These are phyloP conservation scores for Laguncularia racemosa DNA, from an alignment of 345 rosid genomes.

Conservation along the genomic window DNA sequence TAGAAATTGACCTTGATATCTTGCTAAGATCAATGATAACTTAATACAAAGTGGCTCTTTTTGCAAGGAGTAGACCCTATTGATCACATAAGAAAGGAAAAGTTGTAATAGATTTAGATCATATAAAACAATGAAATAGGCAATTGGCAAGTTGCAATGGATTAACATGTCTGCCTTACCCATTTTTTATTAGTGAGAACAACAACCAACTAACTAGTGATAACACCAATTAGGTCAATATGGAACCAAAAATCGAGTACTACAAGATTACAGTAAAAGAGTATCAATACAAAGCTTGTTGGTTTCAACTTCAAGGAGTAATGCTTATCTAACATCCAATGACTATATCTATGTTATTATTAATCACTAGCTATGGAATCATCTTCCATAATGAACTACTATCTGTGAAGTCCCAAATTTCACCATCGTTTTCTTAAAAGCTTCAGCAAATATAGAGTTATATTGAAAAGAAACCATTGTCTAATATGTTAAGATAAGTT, in stretches of 20 bases:
- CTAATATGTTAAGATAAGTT: too few species aligned
- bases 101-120: background rate
- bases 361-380: too few species aligned
- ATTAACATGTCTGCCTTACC: slow-evolving; percentile 28
- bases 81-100: too few species aligned
- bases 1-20: too few species aligned
- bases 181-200: slow-evolving; percentile 77
- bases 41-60: too few species aligned
- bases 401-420: too few species aligned
- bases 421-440: too few species aligned
- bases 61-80: slow-evolving; percentile 32
- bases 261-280: slow-evolving; percentile 17
- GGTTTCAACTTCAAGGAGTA: background rate
- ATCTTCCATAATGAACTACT: too few species aligned
- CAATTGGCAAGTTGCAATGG: background rate
- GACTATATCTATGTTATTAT: too few species aligned
- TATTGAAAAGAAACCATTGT: too few species aligned
- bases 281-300: background rate
- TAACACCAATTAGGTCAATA: slow-evolving; percentile 85
- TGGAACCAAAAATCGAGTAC: slow-evolving; percentile 84
- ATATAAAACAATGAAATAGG: background rate
- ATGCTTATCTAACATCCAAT: background rate
- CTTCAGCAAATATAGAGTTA: too few species aligned
- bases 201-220: slow-evolving; percentile 73
- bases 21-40: too few species aligned